Percentiles rank a stretch among this genome's conserved stretches.
Evolutionary conservation across 306 rosid species (phyloP).

Genomic region (Medicago ruthenica): DNA sequence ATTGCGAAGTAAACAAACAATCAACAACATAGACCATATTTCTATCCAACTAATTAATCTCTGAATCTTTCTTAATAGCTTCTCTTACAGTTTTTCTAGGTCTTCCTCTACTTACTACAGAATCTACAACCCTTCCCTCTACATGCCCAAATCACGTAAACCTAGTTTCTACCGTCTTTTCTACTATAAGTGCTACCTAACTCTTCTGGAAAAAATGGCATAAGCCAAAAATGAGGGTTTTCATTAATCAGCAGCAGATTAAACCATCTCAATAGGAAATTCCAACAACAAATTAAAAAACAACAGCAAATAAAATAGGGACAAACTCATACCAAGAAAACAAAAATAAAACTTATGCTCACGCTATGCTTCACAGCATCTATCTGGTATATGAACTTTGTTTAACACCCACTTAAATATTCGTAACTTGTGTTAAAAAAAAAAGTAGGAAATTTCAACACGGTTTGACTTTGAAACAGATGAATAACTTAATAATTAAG

Average conservation of each 20-base stretch:
- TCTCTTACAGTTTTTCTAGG: too few relatives aligned
- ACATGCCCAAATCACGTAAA: not conserved
- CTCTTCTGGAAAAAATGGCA: not conserved
- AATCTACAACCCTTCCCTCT: too few relatives aligned
- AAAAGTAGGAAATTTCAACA: constrained; percentile 2
- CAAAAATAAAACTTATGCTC: constrained; percentile 19
- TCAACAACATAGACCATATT: too few relatives aligned
- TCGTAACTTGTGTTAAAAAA: not conserved
- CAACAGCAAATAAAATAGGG: not conserved
- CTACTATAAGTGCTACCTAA: too few relatives aligned
- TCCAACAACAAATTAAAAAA: not conserved
- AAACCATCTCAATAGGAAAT: not conserved
- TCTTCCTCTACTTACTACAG: too few relatives aligned
- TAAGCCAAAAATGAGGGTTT: not conserved
- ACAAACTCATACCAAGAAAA: not conserved
- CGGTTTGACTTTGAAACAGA: constrained; percentile 34
- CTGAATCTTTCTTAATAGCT: constrained; percentile 41
- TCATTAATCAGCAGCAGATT: constrained; percentile 12
- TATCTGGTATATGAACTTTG: not conserved
- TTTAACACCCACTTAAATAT: not conserved
- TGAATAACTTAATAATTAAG: constrained; percentile 40
- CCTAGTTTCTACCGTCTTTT: too few relatives aligned
- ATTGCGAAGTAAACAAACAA: too few relatives aligned
- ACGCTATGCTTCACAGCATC: not conserved
- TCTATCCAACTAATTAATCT: constrained; percentile 30